A percentile compares a stretch with the other conserved stretches of the same genome.
Conservation (phyloP, 768 basidiomycete genomes). For the Leccinum boreale region DNA sequence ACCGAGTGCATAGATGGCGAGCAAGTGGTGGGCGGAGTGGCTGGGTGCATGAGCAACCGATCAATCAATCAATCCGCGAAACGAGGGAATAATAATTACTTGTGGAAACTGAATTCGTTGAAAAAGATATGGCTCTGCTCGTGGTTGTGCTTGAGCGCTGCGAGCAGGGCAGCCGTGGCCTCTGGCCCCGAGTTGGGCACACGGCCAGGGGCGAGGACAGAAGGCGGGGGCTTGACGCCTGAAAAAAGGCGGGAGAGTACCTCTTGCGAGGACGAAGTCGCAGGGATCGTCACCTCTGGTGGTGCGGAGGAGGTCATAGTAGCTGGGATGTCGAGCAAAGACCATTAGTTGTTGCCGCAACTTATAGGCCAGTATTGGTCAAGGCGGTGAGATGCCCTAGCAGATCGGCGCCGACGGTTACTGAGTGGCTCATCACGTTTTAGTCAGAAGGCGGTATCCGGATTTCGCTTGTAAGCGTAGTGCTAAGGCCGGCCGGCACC, state of each 20-base stretch:
- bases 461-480: too few species aligned
- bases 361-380: constrained; percentile 3
- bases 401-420: too few species aligned
- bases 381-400: neutral
- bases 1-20: constrained; percentile 62
- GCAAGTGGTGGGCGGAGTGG: constrained; percentile 55
- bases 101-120: constrained; percentile 37
- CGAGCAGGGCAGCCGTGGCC: constrained; percentile 38
- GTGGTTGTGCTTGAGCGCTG: constrained; percentile 49
- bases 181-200: constrained; percentile 37
- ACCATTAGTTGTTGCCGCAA: neutral
- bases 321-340: neutral
- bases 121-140: constrained; percentile 54
- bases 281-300: constrained; percentile 19
- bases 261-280: constrained; percentile 17
- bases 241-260: constrained; percentile 33
- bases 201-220: constrained; percentile 35
- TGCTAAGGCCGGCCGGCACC: too few species aligned
- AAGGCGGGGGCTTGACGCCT: constrained; percentile 28
- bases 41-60: constrained; percentile 22
- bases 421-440: too few species aligned
- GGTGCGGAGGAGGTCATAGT: constrained; percentile 27
- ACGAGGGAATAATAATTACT: constrained; percentile 10
- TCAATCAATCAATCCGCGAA: neutral
- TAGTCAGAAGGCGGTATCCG: too few species aligned